phyloP scores from a whole-genome alignment of 2,329 filamentous ascomycete genomes.

The Anisogramma anomala region DNA sequence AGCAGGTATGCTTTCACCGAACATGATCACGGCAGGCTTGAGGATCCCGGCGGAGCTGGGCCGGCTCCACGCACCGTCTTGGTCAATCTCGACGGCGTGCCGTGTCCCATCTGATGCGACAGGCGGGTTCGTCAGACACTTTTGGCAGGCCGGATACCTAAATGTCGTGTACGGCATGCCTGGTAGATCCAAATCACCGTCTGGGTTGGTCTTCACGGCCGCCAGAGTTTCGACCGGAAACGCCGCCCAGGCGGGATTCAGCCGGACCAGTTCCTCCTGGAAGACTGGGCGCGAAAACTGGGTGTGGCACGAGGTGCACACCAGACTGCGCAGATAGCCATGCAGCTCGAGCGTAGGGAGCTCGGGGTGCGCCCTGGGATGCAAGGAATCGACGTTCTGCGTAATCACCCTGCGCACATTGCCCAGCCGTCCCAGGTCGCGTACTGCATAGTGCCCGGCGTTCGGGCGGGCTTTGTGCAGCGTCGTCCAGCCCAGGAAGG shows the following conservation, averaged over 20 bases:
- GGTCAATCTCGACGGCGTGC: constrained; percentile 56
- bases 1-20: constrained; percentile 72
- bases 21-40: constrained; percentile 93
- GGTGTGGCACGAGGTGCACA: constrained; percentile 68
- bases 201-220: constrained; percentile 76
- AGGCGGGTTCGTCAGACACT: constrained; percentile 57
- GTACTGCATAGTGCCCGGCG: constrained; percentile 63
- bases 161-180: constrained; percentile 82
- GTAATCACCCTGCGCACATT: constrained; percentile 70
- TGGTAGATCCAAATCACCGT: constrained; percentile 86
- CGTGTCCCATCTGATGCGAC: constrained; percentile 39
- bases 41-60: constrained; percentile 63
- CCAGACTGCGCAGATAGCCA: constrained; percentile 71
- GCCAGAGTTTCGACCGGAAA: constrained; percentile 63
- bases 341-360: constrained; percentile 76
- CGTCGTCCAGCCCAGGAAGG: constrained; percentile 84
- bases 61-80: constrained; percentile 65
- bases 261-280: constrained; percentile 58
- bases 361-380: constrained; percentile 61
- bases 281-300: constrained; percentile 63
- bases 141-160: constrained; percentile 79
- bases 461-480: constrained; percentile 73
- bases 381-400: constrained; percentile 96
- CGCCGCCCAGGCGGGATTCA: constrained; percentile 79
- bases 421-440: constrained; percentile 59